phyloP scores from a whole-genome alignment of 2,329 filamentous ascomycete genomes.

The Fonsecaea pedrosoi region DNA sequence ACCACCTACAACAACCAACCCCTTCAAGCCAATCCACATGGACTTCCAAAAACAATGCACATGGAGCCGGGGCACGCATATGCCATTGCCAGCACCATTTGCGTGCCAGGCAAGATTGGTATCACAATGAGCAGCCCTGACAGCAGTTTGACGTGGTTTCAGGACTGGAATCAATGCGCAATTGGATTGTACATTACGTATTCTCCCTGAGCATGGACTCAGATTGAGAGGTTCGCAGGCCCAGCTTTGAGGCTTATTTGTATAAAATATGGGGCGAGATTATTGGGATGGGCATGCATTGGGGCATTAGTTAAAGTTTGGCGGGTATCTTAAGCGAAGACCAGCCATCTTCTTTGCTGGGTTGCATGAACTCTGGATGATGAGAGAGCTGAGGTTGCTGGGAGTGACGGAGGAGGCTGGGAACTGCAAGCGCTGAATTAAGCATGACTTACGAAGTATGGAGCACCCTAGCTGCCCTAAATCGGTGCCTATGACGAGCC shows the following conservation, averaged over 20 bases:
- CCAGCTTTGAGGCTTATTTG: slow-evolving; percentile 1
- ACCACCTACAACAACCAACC: slow-evolving; percentile 62
- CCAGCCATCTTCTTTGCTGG: slow-evolving; percentile 13
- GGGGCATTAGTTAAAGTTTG: background rate
- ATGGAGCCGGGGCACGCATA: slow-evolving; percentile 62
- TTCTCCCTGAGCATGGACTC: slow-evolving; percentile 18
- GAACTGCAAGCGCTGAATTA: background rate
- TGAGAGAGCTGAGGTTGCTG: too few relatives aligned
- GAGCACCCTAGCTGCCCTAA: background rate
- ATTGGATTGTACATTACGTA: slow-evolving; percentile 37
- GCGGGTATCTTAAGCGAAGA: slow-evolving; percentile 7
- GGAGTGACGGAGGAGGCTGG: slow-evolving; percentile 9
- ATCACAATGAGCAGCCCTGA: slow-evolving; percentile 61
- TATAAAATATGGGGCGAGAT: background rate
- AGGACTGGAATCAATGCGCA: slow-evolving; percentile 62
- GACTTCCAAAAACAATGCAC: slow-evolving; percentile 46
- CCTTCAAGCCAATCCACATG: slow-evolving; percentile 53
- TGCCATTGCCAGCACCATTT: slow-evolving; percentile 50
- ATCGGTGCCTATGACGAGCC: background rate
- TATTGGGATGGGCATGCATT: background rate
- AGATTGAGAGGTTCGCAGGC: background rate
- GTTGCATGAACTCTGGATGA: slow-evolving; percentile 4
- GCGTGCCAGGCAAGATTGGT: slow-evolving; percentile 50
- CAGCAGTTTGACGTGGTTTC: slow-evolving; percentile 64
- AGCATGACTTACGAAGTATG: background rate